phyloP scores from a whole-genome alignment of 495 filamentous ascomycete genomes.

The Podospora anserina region DNA sequence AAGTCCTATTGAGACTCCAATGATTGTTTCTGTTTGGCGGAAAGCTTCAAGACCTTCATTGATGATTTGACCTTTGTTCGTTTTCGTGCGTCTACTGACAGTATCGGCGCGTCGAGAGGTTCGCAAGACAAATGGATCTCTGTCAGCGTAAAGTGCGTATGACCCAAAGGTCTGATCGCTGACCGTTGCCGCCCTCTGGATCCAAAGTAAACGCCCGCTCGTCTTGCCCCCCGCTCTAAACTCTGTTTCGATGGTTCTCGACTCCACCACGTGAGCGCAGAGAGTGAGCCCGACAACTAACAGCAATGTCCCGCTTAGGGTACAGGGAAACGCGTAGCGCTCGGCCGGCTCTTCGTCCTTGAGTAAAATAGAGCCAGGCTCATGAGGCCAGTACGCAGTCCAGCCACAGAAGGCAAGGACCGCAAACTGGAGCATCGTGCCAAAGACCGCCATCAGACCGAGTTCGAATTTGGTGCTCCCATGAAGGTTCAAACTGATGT shows the following conservation, averaged over 20 bases:
- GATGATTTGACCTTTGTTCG: neutral
- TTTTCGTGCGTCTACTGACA: neutral
- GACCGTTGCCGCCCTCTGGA: constrained; percentile 7
- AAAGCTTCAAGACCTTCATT: neutral
- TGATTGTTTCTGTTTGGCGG: constrained; percentile 17
- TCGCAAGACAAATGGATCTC: neutral
- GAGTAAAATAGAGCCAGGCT: neutral
- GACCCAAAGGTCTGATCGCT: constrained; percentile 12
- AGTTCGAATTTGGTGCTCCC: constrained; percentile 4
- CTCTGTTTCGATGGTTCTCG: constrained; percentile 3
- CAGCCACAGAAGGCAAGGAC: constrained; percentile 6
- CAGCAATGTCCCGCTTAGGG: constrained; percentile 8
- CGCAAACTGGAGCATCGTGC: constrained; percentile 5
- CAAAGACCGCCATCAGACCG: neutral
- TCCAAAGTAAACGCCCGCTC: constrained; percentile 7
- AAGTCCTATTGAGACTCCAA: constrained; percentile 19
- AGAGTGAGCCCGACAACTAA: constrained; percentile 4
- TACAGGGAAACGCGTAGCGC: constrained; percentile 13
- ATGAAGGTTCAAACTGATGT: constrained; percentile 10
- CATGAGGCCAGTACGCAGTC: constrained; percentile 2
- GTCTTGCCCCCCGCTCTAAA: neutral
- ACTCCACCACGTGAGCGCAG: constrained; percentile 12
- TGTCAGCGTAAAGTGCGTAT: constrained; percentile 6
- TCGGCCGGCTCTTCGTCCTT: constrained; percentile 1
- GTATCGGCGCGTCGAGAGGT: constrained; percentile 4